These are phyloP conservation scores for Coemansia sp. DNA, from an alignment of 192 early-diverging fungal species.

Conservation along the genomic window DNA sequence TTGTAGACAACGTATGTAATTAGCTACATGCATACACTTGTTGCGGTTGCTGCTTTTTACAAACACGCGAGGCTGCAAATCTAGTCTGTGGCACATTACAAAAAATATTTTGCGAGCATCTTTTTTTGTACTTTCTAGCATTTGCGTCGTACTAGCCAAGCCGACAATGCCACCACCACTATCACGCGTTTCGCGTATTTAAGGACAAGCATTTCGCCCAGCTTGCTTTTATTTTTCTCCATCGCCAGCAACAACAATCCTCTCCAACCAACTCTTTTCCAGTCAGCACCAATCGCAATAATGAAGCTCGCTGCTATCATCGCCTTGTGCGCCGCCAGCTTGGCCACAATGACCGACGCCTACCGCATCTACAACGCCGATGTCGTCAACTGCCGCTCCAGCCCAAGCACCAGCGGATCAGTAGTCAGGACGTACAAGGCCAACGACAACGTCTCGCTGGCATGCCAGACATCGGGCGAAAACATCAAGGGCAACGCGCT, in stretches of 20 bases:
- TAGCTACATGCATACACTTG: not conserved
- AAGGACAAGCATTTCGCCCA: not conserved
- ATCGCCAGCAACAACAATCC: not conserved
- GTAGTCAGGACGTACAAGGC: conserved; percentile 21
- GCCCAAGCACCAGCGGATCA: conserved; percentile 21
- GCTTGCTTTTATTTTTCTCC: not conserved
- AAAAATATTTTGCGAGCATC: not conserved
- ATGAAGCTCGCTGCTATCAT: conserved; percentile 15
- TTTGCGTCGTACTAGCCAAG: too few species aligned
- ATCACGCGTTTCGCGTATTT: not conserved
- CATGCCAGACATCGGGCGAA: conserved; percentile 45
- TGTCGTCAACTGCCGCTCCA: conserved; percentile 26
- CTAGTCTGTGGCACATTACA: not conserved
- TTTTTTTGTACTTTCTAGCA: not conserved
- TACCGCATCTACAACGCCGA: conserved; percentile 29
- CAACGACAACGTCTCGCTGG: conserved; percentile 16
- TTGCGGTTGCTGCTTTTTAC: not conserved
- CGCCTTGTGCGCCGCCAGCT: conserved; percentile 9
- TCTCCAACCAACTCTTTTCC: too few species aligned
- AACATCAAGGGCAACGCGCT: conserved; percentile 31
- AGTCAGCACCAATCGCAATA: conserved; percentile 4
- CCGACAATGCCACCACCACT: not conserved
- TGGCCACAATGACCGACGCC: conserved; percentile 7
- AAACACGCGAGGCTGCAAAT: not conserved
- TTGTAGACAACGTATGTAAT: not conserved